Evolutionary conservation across 164 flowering plant species (phyloP).

Genomic region (Buxus sempervirens): DNA sequence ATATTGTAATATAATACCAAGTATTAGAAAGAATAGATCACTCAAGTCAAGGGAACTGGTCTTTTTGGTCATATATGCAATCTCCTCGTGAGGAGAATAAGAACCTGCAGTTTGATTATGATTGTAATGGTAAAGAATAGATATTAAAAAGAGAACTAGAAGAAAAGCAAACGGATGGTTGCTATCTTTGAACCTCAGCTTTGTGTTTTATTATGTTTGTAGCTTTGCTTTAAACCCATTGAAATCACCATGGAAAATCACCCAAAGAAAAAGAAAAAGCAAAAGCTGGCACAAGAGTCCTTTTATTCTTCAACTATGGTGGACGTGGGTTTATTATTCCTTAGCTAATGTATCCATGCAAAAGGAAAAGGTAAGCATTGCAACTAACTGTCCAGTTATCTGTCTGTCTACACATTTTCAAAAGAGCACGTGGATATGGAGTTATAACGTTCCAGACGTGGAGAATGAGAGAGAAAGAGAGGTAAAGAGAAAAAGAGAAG

Average conservation of each 20-base stretch:
- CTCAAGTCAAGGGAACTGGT: constrained; percentile 22
- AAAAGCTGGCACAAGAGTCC: constrained; percentile 40
- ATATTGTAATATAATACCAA: too few species aligned
- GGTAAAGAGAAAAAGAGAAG: constrained; percentile 1
- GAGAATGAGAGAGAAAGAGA: neutral
- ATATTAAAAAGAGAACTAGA: neutral
- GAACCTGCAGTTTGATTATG: constrained; percentile 11
- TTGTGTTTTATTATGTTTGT: constrained; percentile 8
- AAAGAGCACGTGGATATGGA: constrained; percentile 3
- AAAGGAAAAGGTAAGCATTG: constrained; percentile 20
- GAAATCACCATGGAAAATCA: constrained; percentile 26
- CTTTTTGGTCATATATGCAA: constrained; percentile 32
- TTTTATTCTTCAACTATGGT: constrained; percentile 32
- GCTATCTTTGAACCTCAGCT: constrained; percentile 16
- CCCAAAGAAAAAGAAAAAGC: constrained; percentile 18
- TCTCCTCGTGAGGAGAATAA: constrained; percentile 30
- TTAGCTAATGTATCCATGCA: constrained; percentile 29
- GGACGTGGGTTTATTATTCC: constrained; percentile 34
- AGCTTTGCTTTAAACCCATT: constrained; percentile 21
- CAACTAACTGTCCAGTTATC: neutral
- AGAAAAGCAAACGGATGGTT: constrained; percentile 8
- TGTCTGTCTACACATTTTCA: neutral
- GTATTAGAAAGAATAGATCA: constrained; percentile 17
- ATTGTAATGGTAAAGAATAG: neutral
- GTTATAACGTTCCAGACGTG: neutral